Evolutionary conservation across 805 yeast genomes (phyloP).

Genomic region (Pichia cabralensis): DNA sequence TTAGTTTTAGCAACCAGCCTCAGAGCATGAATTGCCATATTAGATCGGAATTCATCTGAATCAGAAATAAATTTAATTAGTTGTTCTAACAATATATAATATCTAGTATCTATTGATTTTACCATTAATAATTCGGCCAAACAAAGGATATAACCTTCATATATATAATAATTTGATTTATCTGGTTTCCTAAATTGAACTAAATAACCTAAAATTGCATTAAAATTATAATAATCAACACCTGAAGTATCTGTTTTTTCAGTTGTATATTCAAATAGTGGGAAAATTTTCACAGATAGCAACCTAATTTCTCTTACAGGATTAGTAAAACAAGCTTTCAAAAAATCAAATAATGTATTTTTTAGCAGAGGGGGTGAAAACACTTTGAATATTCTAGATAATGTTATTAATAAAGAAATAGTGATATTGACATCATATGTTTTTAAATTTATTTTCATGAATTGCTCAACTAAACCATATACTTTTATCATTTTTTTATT

Average conservation of each 20-base stretch:
- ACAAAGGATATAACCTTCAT: constrained; percentile 49
- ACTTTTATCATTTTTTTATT: constrained; percentile 14
- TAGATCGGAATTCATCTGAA: constrained; percentile 50
- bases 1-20: constrained; percentile 46
- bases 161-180: constrained; percentile 27
- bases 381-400: constrained; percentile 42
- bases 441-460: constrained; percentile 10
- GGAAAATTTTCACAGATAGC: constrained; percentile 38
- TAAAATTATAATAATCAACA: constrained; percentile 31
- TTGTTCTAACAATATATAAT: constrained; percentile 55
- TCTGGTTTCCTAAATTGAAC: too few species aligned
- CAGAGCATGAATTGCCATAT: constrained; percentile 60
- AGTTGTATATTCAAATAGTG: constrained; percentile 37
- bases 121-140: constrained; percentile 59
- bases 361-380: constrained; percentile 39
- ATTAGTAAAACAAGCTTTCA: constrained; percentile 31
- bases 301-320: constrained; percentile 47
- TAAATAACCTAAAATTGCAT: too few species aligned
- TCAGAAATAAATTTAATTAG: constrained; percentile 60
- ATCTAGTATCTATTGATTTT: constrained; percentile 50
- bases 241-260: too few species aligned
- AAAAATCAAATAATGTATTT: background rate
- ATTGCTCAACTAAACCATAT: constrained; percentile 15
- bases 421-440: constrained; percentile 19
- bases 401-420: constrained; percentile 34